A percentile compares a stretch with the other conserved stretches of the same genome.
Evolutionary conservation across 225 moss, liverwort and hornwort species (phyloP).

Genomic region (Marchantia polymorpha): DNA sequence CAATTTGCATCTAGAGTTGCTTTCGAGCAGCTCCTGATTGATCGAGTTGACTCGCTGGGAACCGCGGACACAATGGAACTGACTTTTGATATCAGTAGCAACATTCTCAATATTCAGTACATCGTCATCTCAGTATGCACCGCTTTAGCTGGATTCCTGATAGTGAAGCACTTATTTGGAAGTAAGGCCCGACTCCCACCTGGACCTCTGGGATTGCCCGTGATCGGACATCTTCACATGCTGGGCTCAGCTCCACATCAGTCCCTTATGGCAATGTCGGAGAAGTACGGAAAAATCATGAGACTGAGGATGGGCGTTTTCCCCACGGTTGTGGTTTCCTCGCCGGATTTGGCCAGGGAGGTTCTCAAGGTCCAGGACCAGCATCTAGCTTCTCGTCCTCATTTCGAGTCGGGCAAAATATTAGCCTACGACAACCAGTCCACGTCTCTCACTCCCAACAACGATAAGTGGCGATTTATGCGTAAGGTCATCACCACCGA

Average conservation of each 20-base stretch:
- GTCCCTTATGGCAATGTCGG: slow-evolving; percentile 24
- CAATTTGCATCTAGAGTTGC: too few species aligned
- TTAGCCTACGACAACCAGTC: slow-evolving; percentile 25
- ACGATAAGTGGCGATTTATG: slow-evolving; percentile 49
- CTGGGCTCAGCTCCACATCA: slow-evolving; percentile 7
- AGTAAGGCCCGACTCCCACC: neutral
- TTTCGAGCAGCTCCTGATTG: too few species aligned
- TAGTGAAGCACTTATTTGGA: too few species aligned
- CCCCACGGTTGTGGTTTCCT: slow-evolving; percentile 34
- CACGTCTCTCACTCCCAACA: slow-evolving; percentile 34
- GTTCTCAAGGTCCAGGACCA: slow-evolving; percentile 47
- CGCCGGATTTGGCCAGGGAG: slow-evolving; percentile 36
- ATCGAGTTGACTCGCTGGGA: too few species aligned
- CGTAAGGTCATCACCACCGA: slow-evolving; percentile 44
- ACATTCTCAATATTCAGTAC: too few species aligned
- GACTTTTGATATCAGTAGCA: too few species aligned
- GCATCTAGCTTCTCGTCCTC: slow-evolving; percentile 35
- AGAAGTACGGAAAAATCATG: slow-evolving; percentile 40
- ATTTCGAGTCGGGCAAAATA: slow-evolving; percentile 4
- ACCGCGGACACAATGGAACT: too few species aligned
- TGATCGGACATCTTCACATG: neutral
- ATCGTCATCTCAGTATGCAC: too few species aligned
- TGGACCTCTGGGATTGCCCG: neutral
- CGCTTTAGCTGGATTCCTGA: too few species aligned
- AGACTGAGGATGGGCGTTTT: slow-evolving; percentile 33